Conservation (phyloP, 306 rosid species). For the Senna tora region DNA sequence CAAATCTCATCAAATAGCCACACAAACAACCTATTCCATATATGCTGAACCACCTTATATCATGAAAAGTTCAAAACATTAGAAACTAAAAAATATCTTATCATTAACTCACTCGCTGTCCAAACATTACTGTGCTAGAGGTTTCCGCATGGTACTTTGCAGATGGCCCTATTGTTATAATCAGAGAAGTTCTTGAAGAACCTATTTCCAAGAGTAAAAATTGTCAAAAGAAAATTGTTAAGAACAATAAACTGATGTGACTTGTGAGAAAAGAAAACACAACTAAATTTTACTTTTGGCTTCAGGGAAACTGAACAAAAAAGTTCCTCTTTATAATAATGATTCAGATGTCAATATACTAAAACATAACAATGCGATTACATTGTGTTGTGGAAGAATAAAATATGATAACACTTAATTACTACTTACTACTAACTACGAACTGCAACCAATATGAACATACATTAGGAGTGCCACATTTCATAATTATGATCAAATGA, state of each 20-base stretch:
- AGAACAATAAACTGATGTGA: not conserved
- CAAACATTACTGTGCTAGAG: slow-evolving; percentile 69
- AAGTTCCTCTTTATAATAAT: not conserved
- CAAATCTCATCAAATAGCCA: no score
- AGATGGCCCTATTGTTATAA: slow-evolving; percentile 70
- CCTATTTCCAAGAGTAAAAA: slow-evolving; percentile 43
- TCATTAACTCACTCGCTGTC: slow-evolving; percentile 64
- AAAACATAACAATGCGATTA: not conserved
- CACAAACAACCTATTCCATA: no score
- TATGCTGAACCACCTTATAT: not conserved
- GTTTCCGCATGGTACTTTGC: slow-evolving; percentile 59
- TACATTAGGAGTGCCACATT: no score
- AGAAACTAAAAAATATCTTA: not conserved
- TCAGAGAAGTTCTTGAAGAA: slow-evolving; percentile 77
- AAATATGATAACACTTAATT: not conserved
- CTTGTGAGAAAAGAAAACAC: no score
- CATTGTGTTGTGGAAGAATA: not conserved
- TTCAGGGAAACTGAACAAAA: not conserved
- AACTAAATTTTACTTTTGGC: not conserved
- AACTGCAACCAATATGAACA: no score
- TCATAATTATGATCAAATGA: not conserved
- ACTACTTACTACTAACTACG: no score
- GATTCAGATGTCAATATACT: not conserved
- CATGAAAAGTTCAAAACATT: not conserved
- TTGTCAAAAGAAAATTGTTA: not conserved